Percentiles rank a stretch among this genome's conserved stretches.
Evolutionary conservation across 2,329 filamentous ascomycete genomes (phyloP).

Genomic region (Cercospora sp.): DNA sequence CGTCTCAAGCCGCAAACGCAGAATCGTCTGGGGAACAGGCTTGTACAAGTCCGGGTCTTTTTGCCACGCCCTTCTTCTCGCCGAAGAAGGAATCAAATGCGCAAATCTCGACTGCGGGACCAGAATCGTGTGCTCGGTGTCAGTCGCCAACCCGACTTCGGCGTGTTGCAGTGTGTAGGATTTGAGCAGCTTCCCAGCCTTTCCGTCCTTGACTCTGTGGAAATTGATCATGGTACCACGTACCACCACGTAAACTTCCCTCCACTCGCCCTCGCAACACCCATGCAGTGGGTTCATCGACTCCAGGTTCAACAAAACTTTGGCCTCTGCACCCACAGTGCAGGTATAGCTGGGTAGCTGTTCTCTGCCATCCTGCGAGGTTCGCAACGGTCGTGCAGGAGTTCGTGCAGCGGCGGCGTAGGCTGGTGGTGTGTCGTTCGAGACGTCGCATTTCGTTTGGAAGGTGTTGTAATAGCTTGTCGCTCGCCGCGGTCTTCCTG

Average conservation of each 20-base stretch:
- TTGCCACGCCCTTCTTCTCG: conserved; percentile 44
- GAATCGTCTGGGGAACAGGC: conserved; percentile 57
- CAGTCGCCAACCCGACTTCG: conserved; percentile 71
- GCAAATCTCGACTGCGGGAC: conserved; percentile 49
- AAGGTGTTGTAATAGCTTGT: conserved; percentile 42
- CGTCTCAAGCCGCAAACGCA: conserved; percentile 70
- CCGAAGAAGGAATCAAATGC: conserved; percentile 46
- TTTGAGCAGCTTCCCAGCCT: conserved; percentile 61
- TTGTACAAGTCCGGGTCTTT: conserved; percentile 52
- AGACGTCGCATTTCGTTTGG: conserved; percentile 36
- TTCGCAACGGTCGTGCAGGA: conserved; percentile 19
- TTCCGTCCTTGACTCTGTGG: conserved; percentile 59
- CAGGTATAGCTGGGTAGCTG: conserved; percentile 39
- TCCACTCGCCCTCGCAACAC: conserved; percentile 37
- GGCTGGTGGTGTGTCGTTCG: conserved; percentile 37
- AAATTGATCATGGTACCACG: conserved; percentile 69
- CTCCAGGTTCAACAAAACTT: conserved; percentile 38
- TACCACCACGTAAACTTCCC: conserved; percentile 60
- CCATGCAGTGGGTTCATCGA: conserved; percentile 38
- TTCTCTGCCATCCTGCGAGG: conserved; percentile 29
- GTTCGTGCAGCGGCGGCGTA: conserved; percentile 33
- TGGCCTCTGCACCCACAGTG: conserved; percentile 37
- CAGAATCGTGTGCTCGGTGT: conserved; percentile 62
- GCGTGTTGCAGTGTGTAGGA: conserved; percentile 74
- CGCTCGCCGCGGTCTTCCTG: conserved; percentile 25